Evolutionary conservation across 2,329 filamentous ascomycete species (phyloP).

Genomic region (Geosmithia putterillii): DNA sequence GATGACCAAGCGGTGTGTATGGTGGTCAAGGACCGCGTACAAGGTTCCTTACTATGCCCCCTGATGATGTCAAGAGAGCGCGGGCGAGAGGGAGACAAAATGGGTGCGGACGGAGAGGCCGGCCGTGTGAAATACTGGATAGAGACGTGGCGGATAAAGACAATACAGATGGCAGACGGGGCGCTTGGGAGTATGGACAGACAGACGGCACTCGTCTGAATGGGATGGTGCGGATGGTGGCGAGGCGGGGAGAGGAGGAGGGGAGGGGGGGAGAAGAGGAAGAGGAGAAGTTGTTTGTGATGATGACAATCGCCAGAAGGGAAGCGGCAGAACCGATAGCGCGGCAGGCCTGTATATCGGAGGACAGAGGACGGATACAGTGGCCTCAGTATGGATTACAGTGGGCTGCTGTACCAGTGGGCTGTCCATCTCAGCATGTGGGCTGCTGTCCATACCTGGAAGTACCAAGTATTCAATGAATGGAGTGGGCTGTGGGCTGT

Average conservation of each 20-base stretch:
- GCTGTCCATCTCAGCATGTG: too few relatives aligned
- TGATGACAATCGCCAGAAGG: not conserved
- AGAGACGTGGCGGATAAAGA: not conserved
- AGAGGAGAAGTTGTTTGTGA: not conserved
- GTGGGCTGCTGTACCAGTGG: too few relatives aligned
- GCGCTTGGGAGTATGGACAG: not conserved
- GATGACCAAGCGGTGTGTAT: not conserved
- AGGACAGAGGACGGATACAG: too few relatives aligned
- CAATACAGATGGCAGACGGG: not conserved
- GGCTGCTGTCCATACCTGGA: too few relatives aligned
- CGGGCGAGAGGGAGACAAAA: not conserved
- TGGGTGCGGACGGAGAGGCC: not conserved
- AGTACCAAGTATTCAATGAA: too few relatives aligned
- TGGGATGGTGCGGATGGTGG: not conserved
- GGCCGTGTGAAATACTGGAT: not conserved
- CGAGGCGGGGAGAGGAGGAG: not conserved
- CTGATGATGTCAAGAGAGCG: constrained; percentile 2
- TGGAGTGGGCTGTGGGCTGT: too few relatives aligned
- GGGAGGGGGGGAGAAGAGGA: not conserved
- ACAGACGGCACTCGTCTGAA: not conserved
- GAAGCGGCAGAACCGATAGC: not conserved
- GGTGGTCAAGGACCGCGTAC: not conserved
- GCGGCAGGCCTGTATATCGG: too few relatives aligned
- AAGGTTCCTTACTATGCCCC: constrained; percentile 1
- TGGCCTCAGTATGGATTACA: too few relatives aligned